Percentiles rank a stretch among this genome's conserved stretches.
Evolutionary conservation across 1,284 basidiomycete species (phyloP).

Genomic region (Trichosporon sp.): DNA sequence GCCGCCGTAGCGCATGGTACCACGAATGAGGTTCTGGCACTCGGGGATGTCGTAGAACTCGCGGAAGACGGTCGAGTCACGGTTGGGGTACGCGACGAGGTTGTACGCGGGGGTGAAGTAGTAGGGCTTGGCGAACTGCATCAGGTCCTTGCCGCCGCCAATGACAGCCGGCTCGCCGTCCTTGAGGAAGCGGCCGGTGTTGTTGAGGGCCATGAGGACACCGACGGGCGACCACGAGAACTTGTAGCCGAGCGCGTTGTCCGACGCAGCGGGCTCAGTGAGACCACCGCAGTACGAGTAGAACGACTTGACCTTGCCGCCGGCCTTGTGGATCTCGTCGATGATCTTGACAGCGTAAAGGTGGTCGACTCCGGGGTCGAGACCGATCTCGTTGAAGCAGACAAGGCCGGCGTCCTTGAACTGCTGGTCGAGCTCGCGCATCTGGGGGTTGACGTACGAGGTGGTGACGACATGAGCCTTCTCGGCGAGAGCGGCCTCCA

Average conservation of each 20-base stretch:
- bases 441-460: constrained; percentile 83
- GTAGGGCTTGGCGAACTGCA: constrained; percentile 85
- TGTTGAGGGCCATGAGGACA: constrained; percentile 89
- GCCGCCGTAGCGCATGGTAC: constrained; percentile 92
- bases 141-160: constrained; percentile 62
- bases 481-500: constrained; percentile 90
- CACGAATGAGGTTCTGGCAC: constrained; percentile 85
- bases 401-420: constrained; percentile 86
- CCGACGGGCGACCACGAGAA: constrained; percentile 99
- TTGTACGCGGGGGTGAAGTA: constrained; percentile 93
- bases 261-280: constrained; percentile 74
- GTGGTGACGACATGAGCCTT: constrained; percentile 92
- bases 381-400: constrained; percentile 96
- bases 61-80: constrained; percentile 85
- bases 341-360: constrained; percentile 97
- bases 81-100: constrained; percentile 96
- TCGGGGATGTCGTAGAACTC: constrained; percentile 87
- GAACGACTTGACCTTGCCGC: constrained; percentile 95
- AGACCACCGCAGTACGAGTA: constrained; percentile 95
- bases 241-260: constrained; percentile 97
- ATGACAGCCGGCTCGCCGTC: constrained; percentile 64
- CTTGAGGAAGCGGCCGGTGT: constrained; percentile 78
- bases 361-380: constrained; percentile 70
- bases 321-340: constrained; percentile 83
- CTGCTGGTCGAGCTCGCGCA: constrained; percentile 79